Conservation (phyloP, 257 asterid genomes). For the Solanum megistacrolobum region DNA sequence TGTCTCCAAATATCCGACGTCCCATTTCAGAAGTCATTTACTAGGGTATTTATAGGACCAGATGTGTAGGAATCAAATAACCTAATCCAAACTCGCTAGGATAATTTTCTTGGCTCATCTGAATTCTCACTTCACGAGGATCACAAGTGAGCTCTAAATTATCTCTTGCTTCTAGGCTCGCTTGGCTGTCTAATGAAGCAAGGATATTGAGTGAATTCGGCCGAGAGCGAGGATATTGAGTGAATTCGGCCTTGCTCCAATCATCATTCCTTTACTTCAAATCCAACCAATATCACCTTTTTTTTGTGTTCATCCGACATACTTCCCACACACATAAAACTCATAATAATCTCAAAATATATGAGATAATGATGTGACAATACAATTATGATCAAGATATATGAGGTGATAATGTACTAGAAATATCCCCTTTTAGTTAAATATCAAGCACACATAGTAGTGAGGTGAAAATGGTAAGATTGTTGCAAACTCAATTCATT, state of each 20-base stretch:
- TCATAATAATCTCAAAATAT: not conserved
- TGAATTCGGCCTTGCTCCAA: not conserved
- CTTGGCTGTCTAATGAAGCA: not conserved
- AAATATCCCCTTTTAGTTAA: not conserved
- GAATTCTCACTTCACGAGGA: not conserved
- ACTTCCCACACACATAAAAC: not conserved
- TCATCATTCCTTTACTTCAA: not conserved
- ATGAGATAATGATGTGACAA: not conserved
- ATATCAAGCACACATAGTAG: too few species aligned
- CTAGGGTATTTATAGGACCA: not conserved
- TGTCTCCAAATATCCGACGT: not conserved
- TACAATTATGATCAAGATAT: not conserved
- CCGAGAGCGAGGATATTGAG: too few species aligned
- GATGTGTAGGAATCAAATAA: not conserved
- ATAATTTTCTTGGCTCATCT: too few species aligned
- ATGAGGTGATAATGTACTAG: not conserved
- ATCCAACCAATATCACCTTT: not conserved
- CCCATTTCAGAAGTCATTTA: not conserved
- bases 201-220: not conserved
- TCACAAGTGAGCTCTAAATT: not conserved
- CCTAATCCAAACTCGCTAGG: not conserved
- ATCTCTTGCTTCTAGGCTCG: not conserved
- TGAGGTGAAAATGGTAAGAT: too few species aligned
- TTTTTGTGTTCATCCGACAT: too few species aligned
- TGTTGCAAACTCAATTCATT: not conserved